Base-by-base conservation (phyloP, 2,329 filamentous ascomycete genomes). In the Dactylellina leptospora region DNA sequence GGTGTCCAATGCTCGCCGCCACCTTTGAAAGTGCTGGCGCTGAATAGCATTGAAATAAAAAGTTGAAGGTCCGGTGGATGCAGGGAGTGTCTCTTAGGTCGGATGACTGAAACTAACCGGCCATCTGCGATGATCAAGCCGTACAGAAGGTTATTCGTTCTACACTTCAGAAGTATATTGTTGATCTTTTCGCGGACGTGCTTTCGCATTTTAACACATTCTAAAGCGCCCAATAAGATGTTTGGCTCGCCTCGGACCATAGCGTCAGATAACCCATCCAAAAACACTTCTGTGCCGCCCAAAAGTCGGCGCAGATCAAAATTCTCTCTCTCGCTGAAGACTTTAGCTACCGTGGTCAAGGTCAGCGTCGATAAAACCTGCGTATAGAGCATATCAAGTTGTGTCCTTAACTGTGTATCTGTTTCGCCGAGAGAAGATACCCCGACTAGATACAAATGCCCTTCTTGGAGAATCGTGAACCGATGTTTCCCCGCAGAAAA, bases 1-100 rank as follows among this genome's bases (percentile, higher is more conserved):
- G 95, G 95, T 50, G 97, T 93, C 95, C 95, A 99, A 77, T 93
- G 97, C 80, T 99, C 95, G 27, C 93, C 95, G n/a, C 87, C 76
- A 18, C 92, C 90, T 78, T 95, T 93, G 78, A 99, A 90, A 44
- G 91, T 90, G 51, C 92, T 91, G 1, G 93, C 95, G 81, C 96
- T 93, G 77, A 99, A 99, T 1, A 99, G 87, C 96, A 99, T 99
- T 78, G 97, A 97, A 84, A 99, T 99, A 72, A 99, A 93, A 47
- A 99, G 85, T 78, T 97, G 93, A 22, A 99, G 84, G 78, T 99
- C 95, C 74, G 93, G 93, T 0, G 96, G 95, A 76, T 99, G 96
- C 1, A 99, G 84, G 0, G 93, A 97, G 80, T 99, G 95, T 66
- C 95, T 91, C 76, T 96, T 93, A 4, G 96, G 96, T 36, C 95